Conservation (phyloP, 2,329 filamentous ascomycete genomes). For the Trichoderma oligosporum region DNA sequence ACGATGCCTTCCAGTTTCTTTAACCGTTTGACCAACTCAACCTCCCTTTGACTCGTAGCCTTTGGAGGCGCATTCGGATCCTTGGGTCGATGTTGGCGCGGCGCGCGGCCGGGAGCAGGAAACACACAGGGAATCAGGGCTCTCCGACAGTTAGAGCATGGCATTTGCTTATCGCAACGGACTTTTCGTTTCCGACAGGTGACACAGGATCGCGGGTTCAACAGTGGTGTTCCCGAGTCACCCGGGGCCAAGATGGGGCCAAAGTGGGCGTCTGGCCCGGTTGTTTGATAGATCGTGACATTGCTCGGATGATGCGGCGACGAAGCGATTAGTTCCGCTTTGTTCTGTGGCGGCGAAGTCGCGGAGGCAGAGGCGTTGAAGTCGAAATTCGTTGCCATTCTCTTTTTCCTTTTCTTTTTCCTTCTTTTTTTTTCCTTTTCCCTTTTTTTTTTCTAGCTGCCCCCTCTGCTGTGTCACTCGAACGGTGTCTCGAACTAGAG, state of each 20-base stretch:
- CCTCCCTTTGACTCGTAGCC: conserved; percentile 58
- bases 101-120: conserved; percentile 69
- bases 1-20: conserved; percentile 73
- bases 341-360: conserved; percentile 25
- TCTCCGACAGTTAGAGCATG: conserved; percentile 70
- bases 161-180: conserved; percentile 73
- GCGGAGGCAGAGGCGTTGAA: conserved; percentile 26
- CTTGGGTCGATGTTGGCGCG: conserved; percentile 61
- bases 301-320: conserved; percentile 29
- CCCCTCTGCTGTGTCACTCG: not conserved
- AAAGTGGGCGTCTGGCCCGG: conserved; percentile 38
- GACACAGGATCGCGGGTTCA: conserved; percentile 50
- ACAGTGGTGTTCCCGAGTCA: conserved; percentile 31
- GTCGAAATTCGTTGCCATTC: conserved; percentile 22
- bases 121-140: conserved; percentile 70
- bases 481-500: not conserved
- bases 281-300: conserved; percentile 40
- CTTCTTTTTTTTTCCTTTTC: not conserved
- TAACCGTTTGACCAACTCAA: conserved; percentile 68
- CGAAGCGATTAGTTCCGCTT: conserved; percentile 17
- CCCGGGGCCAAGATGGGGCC: conserved; percentile 35
- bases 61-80: conserved; percentile 60
- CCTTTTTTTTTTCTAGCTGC: too few species aligned
- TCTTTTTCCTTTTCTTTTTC: not conserved
- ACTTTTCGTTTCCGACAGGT: conserved; percentile 60